Percentiles rank a stretch among this genome's conserved stretches.
Evolutionary conservation across 2,329 filamentous ascomycete genomes (phyloP).

Genomic region (Penicillium nordicum): DNA sequence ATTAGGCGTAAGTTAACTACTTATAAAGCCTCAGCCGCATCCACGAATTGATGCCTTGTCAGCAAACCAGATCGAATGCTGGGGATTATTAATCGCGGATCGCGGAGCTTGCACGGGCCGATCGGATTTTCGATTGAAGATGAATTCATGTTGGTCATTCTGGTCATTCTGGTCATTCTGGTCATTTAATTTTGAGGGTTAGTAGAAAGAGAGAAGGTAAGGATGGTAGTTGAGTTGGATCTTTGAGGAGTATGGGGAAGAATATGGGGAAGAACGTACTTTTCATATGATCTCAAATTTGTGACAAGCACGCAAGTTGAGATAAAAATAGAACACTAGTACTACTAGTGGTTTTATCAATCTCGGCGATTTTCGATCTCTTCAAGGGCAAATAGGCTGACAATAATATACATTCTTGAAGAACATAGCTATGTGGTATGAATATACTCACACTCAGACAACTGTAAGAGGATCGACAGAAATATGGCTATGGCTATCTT

Average conservation of each 20-base stretch:
- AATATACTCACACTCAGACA: neutral
- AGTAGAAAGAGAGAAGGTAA: neutral
- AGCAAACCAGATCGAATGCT: constrained; percentile 10
- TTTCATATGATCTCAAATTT: neutral
- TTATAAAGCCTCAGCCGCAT: constrained; percentile 1
- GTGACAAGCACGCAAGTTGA: neutral
- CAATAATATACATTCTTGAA: no score
- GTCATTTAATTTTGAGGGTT: neutral
- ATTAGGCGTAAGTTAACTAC: constrained; percentile 6
- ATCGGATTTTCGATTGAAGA: neutral
- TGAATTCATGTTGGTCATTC: neutral
- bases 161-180: neutral
- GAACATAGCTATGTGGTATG: neutral
- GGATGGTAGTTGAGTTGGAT: neutral
- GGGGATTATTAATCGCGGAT: constrained; percentile 21
- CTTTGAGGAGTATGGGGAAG: neutral
- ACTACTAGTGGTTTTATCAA: neutral
- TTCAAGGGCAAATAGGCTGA: neutral
- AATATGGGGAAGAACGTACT: neutral
- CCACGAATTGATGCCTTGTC: constrained; percentile 5
- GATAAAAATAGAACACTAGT: neutral
- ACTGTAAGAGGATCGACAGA: neutral
- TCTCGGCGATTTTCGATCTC: neutral
- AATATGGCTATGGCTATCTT: neutral
- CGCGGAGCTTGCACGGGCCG: neutral